Conservation (phyloP, 2,329 filamentous ascomycete species). For the Aspergillus brasiliensis region DNA sequence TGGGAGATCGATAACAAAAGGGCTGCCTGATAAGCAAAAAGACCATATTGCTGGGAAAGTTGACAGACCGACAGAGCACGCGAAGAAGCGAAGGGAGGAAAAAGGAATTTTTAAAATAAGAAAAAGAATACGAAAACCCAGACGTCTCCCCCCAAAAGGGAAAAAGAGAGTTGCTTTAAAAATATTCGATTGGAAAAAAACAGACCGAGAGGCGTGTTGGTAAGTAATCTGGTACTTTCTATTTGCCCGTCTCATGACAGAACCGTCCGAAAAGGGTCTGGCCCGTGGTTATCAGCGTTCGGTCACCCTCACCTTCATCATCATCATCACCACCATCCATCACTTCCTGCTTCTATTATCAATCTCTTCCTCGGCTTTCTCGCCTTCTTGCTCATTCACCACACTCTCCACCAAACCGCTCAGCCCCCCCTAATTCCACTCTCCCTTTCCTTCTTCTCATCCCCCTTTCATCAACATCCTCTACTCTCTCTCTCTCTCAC, state of each 20-base stretch:
- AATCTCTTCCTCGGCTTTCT: conserved; percentile 6
- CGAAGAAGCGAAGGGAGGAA: not conserved
- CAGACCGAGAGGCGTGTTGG: conserved; percentile 4
- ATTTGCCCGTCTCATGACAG: conserved; percentile 5
- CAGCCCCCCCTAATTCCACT: not conserved
- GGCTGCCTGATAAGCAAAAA: conserved; percentile 18
- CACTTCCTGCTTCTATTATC: conserved; percentile 9
- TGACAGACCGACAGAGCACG: not conserved
- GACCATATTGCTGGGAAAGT: conserved; percentile 14
- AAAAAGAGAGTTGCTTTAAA: not conserved
- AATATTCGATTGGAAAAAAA: not conserved
- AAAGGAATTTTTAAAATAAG: not conserved
- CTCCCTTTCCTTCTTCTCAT: not conserved
- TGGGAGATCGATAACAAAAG: conserved; percentile 27
- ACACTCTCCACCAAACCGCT: not conserved
- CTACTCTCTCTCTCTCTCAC: conserved; percentile 1
- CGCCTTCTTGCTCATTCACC: conserved; percentile 7
- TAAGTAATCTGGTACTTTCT: conserved; percentile 10
- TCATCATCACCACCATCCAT: conserved; percentile 9
- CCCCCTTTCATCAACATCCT: not conserved
- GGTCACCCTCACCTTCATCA: conserved; percentile 12
- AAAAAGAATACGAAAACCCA: not conserved
- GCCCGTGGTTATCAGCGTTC: conserved; percentile 6
- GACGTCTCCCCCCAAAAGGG: not conserved
- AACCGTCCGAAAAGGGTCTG: conserved; percentile 1